A percentile compares a stretch with the other conserved stretches of the same genome.
These are phyloP conservation scores for Blastobotrys niveus DNA, from an alignment of 1,139 yeast genomes.

Conservation along the genomic window DNA sequence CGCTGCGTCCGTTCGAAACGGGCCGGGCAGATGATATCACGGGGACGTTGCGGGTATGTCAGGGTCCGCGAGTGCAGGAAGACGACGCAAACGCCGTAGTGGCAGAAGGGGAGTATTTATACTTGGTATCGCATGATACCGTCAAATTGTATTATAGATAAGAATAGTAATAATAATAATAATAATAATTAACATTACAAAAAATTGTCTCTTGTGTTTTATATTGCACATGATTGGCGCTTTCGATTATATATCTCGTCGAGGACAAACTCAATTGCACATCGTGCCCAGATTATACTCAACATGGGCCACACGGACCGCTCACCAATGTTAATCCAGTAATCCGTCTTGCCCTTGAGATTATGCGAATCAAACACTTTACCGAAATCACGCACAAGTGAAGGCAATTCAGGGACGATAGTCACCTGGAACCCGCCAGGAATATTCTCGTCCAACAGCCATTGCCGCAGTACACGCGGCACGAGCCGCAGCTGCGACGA, in stretches of 20 bases:
- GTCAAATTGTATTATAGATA: slow-evolving; percentile 37
- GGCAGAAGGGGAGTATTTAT: slow-evolving; percentile 60
- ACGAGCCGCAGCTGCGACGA: slow-evolving; percentile 73
- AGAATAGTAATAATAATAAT: not conserved
- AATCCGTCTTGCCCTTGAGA: slow-evolving; percentile 63
- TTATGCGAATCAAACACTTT: slow-evolving; percentile 70
- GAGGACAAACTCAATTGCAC: slow-evolving; percentile 83
- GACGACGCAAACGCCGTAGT: slow-evolving; percentile 30
- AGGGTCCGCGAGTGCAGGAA: slow-evolving; percentile 43
- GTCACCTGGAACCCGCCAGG: slow-evolving; percentile 81
- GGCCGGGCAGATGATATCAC: slow-evolving; percentile 83
- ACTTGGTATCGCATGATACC: slow-evolving; percentile 45
- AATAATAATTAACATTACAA: not conserved
- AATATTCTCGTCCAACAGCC: slow-evolving; percentile 81
- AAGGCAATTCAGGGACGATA: slow-evolving; percentile 76
- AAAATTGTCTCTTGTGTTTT: not conserved
- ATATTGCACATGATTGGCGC: not conserved
- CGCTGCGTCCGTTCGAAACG: slow-evolving; percentile 61
- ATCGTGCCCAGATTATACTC: slow-evolving; percentile 79
- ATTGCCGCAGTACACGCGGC: slow-evolving; percentile 62
- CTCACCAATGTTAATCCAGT: slow-evolving; percentile 90
- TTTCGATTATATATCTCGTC: slow-evolving; percentile 61
- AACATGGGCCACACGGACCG: slow-evolving; percentile 90
- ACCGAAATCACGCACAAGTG: slow-evolving; percentile 59
- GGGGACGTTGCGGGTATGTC: slow-evolving; percentile 56